These are phyloP conservation scores for Trichocomaceae sp. DNA, from an alignment of 2,329 filamentous ascomycete species.

Conservation along the genomic window DNA sequence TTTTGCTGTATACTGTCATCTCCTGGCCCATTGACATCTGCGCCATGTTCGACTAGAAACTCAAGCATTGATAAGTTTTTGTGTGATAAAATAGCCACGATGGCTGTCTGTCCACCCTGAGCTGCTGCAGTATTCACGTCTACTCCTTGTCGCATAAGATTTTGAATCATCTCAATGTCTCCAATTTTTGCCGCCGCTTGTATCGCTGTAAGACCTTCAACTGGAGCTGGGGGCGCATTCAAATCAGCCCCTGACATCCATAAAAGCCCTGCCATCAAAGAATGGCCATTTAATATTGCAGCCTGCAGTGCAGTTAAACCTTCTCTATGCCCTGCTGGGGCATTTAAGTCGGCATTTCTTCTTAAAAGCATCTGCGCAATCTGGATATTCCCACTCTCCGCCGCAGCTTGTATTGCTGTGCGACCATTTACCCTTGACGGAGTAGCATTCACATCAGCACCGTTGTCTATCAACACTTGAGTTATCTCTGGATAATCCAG, in stretches of 20 bases:
- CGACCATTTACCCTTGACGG: neutral
- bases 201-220: neutral
- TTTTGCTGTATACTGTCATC: neutral
- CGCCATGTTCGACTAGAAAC: neutral
- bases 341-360: conserved; percentile 16
- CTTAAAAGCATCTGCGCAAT: conserved; percentile 11
- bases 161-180: neutral
- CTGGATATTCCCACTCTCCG: conserved; percentile 1
- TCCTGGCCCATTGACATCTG: neutral
- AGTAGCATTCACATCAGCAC: neutral
- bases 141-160: neutral
- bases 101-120: neutral
- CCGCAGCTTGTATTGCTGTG: conserved; percentile 15
- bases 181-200: neutral
- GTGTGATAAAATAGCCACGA: neutral
- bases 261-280: neutral
- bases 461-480: neutral
- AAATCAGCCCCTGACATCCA: neutral
- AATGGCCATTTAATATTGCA: conserved; percentile 9
- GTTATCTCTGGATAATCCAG: neutral
- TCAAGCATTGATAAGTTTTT: neutral
- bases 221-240: neutral
- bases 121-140: neutral
- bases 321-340: neutral
- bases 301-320: conserved; percentile 18